Evolutionary conservation across 345 rosid genomes (phyloP).

Genomic region (Pugionium cornutum): DNA sequence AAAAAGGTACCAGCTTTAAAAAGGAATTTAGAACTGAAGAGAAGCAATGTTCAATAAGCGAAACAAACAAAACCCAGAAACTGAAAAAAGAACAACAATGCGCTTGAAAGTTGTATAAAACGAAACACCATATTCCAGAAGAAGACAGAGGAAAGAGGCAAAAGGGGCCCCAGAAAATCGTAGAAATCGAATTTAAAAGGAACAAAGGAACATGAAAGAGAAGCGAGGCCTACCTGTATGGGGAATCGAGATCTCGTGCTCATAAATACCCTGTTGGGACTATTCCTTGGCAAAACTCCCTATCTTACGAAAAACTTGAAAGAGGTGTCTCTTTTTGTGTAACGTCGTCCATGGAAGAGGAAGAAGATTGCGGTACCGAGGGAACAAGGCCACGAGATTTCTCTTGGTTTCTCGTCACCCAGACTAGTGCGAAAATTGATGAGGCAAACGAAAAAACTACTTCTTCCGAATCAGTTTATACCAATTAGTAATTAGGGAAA

Average conservation of each 20-base stretch:
- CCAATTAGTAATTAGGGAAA: no score
- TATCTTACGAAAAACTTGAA: slow-evolving; percentile 38
- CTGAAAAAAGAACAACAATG: not conserved
- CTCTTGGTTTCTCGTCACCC: slow-evolving; percentile 37
- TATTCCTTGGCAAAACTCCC: slow-evolving; percentile 38
- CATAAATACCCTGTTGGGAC: slow-evolving; percentile 53
- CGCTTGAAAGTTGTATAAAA: not conserved
- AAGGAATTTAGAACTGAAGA: not conserved
- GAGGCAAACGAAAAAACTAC: no score
- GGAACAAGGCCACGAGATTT: slow-evolving; percentile 38
- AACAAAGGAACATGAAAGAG: slow-evolving; percentile 33
- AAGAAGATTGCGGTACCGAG: slow-evolving; percentile 29
- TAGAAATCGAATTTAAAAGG: slow-evolving; percentile 21
- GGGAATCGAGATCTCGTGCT: slow-evolving; percentile 74
- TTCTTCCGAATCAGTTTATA: no score
- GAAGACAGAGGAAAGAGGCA: slow-evolving; percentile 16
- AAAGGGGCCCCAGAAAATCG: slow-evolving; percentile 33
- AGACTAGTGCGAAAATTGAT: not conserved
- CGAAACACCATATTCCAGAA: not conserved
- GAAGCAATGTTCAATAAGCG: not conserved
- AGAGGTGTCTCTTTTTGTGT: slow-evolving; percentile 1
- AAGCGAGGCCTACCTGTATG: slow-evolving; percentile 49
- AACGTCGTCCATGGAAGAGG: slow-evolving; percentile 26
- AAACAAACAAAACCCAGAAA: slow-evolving; percentile 32
- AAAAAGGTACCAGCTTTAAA: not conserved